Conservation (phyloP, 805 yeast species). For the Komagataella kurtzmanii region DNA sequence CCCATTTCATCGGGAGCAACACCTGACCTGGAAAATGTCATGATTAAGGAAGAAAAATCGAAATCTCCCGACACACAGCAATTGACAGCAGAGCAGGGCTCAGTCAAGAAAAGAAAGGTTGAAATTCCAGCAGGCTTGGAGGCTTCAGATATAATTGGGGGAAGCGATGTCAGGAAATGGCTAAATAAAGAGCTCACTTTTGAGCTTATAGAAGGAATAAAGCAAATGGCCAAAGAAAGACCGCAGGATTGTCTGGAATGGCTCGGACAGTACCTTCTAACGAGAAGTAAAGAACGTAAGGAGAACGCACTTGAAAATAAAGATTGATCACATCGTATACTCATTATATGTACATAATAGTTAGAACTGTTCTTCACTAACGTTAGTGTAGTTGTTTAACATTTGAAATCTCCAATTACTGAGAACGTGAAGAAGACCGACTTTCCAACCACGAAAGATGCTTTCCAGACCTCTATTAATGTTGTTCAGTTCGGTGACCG, state of each 20-base stretch:
- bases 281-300: conserved; percentile 3
- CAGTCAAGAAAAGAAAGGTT: not conserved
- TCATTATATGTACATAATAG: not conserved
- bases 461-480: conserved; percentile 32
- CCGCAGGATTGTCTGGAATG: conserved; percentile 26
- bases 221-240: conserved; percentile 17
- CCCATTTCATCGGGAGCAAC: not conserved
- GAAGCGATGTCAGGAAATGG: conserved; percentile 35
- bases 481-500: conserved; percentile 5
- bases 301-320: not conserved
- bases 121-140: conserved; percentile 4
- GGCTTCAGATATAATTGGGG: conserved; percentile 33
- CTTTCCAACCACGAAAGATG: conserved; percentile 84
- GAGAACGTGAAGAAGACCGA: conserved; percentile 63
- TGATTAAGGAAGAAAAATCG: not conserved
- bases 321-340: not conserved
- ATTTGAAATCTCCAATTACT: conserved; percentile 75
- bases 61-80: not conserved
- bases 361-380: conserved; percentile 26
- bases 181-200: conserved; percentile 32
- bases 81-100: not conserved
- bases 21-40: not conserved
- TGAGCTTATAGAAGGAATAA: conserved; percentile 30
- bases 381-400: conserved; percentile 34
- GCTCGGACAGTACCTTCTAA: conserved; percentile 26